These are phyloP conservation scores for Cercospora sojina DNA, from an alignment of 2,329 filamentous ascomycete genomes.

Conservation along the genomic window DNA sequence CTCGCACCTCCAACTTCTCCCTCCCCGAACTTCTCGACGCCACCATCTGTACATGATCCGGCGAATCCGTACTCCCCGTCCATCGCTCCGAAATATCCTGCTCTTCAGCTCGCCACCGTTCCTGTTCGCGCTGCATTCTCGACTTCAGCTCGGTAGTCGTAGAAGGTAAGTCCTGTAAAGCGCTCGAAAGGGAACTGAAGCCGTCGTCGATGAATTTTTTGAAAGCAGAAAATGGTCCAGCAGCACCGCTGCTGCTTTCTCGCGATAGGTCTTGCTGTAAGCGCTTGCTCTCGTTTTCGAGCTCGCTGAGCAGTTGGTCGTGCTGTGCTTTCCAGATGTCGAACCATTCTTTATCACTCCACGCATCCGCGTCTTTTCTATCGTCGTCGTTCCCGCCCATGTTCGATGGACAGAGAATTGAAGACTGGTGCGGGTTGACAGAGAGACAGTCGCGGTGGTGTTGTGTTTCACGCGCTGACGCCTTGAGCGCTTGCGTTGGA, in stretches of 20 bases:
- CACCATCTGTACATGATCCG: slow-evolving; percentile 27
- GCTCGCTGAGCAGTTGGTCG: slow-evolving; percentile 18
- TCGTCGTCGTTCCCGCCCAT: slow-evolving; percentile 21
- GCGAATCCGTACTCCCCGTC: slow-evolving; percentile 28
- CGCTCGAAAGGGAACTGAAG: slow-evolving; percentile 49
- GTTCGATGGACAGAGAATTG: background rate
- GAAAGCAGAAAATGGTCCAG: slow-evolving; percentile 59
- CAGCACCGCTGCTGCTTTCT: slow-evolving; percentile 4
- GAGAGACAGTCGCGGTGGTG: background rate
- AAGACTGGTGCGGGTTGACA: background rate
- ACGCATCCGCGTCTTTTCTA: slow-evolving; percentile 11
- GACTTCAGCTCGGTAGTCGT: slow-evolving; percentile 41
- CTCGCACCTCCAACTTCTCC: slow-evolving; percentile 24
- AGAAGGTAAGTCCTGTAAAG: slow-evolving; percentile 52
- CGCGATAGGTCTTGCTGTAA: slow-evolving; percentile 8
- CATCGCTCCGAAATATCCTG: slow-evolving; percentile 31
- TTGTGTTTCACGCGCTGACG: slow-evolving; percentile 7
- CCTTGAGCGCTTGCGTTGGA: background rate
- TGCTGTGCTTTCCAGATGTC: slow-evolving; percentile 17
- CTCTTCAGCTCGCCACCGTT: slow-evolving; percentile 27
- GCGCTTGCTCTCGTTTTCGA: slow-evolving; percentile 17
- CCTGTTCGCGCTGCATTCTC: slow-evolving; percentile 30
- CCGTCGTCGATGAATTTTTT: slow-evolving; percentile 61
- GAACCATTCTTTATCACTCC: slow-evolving; percentile 15
- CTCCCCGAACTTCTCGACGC: slow-evolving; percentile 18